Conservation (phyloP, 768 basidiomycete genomes). For the Serendipita sp. region DNA sequence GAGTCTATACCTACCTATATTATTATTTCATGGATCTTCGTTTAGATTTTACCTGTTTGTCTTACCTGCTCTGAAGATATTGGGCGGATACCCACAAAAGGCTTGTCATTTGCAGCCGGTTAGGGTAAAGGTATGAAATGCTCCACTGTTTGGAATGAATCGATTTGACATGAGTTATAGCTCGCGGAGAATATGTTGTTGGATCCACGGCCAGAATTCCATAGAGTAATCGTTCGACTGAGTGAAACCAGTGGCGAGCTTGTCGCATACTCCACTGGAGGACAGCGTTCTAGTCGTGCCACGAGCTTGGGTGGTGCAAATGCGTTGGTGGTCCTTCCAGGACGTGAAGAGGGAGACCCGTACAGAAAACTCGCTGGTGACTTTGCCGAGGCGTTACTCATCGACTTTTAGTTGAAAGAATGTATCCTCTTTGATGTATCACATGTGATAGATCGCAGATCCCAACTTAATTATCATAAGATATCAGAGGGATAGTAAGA, state of each 20-base stretch:
- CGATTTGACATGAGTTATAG: conserved; percentile 6
- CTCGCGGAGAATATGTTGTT: conserved; percentile 35
- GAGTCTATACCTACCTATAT: neutral
- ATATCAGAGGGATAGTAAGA: too few species aligned
- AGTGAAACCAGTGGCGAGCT: conserved; percentile 26
- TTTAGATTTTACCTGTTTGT: conserved; percentile 60
- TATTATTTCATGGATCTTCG: neutral
- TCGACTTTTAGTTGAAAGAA: conserved; percentile 22
- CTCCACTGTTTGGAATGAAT: neutral
- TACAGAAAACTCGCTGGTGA: conserved; percentile 30
- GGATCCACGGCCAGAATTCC: conserved; percentile 66
- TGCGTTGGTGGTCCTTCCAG: conserved; percentile 55
- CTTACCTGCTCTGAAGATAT: conserved; percentile 52
- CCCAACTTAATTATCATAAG: too few species aligned
- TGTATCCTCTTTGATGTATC: neutral
- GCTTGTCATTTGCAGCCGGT: conserved; percentile 44
- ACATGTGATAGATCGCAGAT: neutral
- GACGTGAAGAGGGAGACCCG: conserved; percentile 16
- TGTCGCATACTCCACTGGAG: conserved; percentile 64
- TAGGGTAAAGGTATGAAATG: conserved; percentile 35
- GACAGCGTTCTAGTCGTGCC: conserved; percentile 69
- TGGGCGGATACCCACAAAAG: conserved; percentile 49
- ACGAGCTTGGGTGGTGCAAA: conserved; percentile 71
- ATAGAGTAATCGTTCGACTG: conserved; percentile 48
- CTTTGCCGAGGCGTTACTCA: conserved; percentile 40